Conservation (phyloP, 768 basidiomycete genomes). For the Auriscalpium microsporum region DNA sequence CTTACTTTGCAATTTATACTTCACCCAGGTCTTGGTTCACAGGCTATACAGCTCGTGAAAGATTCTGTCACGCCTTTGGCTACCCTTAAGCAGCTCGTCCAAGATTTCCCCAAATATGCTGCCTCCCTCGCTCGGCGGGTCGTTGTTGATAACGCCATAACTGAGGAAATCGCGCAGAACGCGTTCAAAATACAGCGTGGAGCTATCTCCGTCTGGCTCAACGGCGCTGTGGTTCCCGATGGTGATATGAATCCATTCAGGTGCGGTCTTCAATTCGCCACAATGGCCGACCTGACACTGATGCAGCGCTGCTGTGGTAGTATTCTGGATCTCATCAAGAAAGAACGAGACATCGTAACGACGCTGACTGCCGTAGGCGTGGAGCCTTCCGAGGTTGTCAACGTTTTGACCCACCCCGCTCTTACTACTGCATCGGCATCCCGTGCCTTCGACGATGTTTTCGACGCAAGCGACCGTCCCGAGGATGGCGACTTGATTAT, state of each 20-base stretch:
- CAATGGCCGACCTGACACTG: not conserved
- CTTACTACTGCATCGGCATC: constrained; percentile 46
- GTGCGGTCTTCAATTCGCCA: constrained; percentile 23
- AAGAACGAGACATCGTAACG: constrained; percentile 56
- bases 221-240: constrained; percentile 55
- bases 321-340: constrained; percentile 61
- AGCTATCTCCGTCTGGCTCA: constrained; percentile 64
- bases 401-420: constrained; percentile 58
- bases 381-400: constrained; percentile 54
- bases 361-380: constrained; percentile 58
- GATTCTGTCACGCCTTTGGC: constrained; percentile 44
- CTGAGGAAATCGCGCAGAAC: constrained; percentile 50
- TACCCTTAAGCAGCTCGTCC: constrained; percentile 60
- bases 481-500: constrained; percentile 71
- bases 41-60: constrained; percentile 69
- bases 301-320: constrained; percentile 20
- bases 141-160: constrained; percentile 38
- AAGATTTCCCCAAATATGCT: constrained; percentile 87
- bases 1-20: constrained; percentile 11
- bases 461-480: constrained; percentile 80
- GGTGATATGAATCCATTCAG: constrained; percentile 66
- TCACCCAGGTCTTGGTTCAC: constrained; percentile 51
- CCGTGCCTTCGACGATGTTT: constrained; percentile 57
- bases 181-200: constrained; percentile 45
- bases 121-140: constrained; percentile 67